Base-by-base conservation (phyloP, 2,329 filamentous ascomycete genomes). In the Apiospora hydei region DNA sequence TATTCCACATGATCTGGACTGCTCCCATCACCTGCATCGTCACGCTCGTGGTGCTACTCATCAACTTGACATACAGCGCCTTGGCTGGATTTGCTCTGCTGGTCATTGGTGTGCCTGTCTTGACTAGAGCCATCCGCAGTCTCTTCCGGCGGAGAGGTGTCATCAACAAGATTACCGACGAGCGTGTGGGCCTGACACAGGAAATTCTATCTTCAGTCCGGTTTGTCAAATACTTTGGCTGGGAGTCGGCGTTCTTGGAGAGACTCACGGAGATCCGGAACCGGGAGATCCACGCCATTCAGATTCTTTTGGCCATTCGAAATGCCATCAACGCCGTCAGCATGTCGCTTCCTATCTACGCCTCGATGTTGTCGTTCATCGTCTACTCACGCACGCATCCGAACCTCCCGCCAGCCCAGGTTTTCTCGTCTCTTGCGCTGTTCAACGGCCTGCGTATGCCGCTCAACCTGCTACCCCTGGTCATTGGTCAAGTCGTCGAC, bases 211-310 rank as follows among this genome's bases (percentile, higher is more conserved):
- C 95, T 76, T 94, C 94, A 0, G 95, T 98, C 34, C 90, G 95
- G 38, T 98, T 98, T 78, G 96, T 98, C 83, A 98, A 98, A 81
- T 98, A 91, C 81, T 98, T 98, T 80, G 95, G 95, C 10, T 98
- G 96, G 96, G 96, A 98, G 80, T 92, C 89, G 72, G 93, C 94
- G 46, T 98, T 98, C 79, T 84, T 98, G 16, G 87, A 91, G 69
- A 91, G 95, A 18, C 87, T 98, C 21, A 89, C 90, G 69, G 88
- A 91, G 34, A 93, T 97, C 73, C 90, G 96, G 72, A 87, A 86
- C 70, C 88, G 88, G 73, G 96, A 98, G 81, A 95, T 98, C 73
- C 85, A 87, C 71, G 90, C 92, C n/a, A 95, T 98, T 72, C 95
- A 98, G 80, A 84, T 94, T 18, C 84, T 98, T 66, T 84, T 98